Evolutionary conservation across 495 filamentous ascomycete genomes (phyloP).

Genomic region (Chlorociboria aeruginascens): DNA sequence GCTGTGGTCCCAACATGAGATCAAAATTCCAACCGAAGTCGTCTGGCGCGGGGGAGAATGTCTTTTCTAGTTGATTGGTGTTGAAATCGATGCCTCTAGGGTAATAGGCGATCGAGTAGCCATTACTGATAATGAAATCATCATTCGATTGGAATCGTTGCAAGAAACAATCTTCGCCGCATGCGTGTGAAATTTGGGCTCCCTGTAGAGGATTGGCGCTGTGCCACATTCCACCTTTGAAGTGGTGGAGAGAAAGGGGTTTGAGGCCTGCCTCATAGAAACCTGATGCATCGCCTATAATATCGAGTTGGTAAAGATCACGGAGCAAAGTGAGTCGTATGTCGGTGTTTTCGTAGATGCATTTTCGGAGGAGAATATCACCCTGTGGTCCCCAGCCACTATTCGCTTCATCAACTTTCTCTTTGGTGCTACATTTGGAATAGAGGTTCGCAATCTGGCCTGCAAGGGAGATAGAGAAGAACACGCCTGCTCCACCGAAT

Average conservation of each 20-base stretch:
- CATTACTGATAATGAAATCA: constrained; percentile 19
- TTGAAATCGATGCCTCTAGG: constrained; percentile 19
- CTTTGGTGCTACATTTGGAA: constrained; percentile 16
- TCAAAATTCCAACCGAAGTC: constrained; percentile 38
- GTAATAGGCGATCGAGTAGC: constrained; percentile 17
- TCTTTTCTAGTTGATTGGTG: constrained; percentile 16
- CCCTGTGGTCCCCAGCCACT: constrained; percentile 22
- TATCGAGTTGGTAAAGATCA: constrained; percentile 27
- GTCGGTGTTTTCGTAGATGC: constrained; percentile 39
- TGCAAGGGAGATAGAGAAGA: constrained; percentile 40
- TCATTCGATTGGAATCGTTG: constrained; percentile 17
- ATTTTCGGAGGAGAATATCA: constrained; percentile 34
- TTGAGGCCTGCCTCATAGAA: constrained; percentile 18
- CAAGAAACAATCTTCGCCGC: constrained; percentile 17
- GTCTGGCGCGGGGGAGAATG: constrained; percentile 12
- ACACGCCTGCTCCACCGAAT: constrained; percentile 50
- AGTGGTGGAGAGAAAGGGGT: constrained; percentile 18
- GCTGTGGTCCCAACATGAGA: constrained; percentile 37
- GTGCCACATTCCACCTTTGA: constrained; percentile 19
- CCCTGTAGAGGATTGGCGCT: constrained; percentile 11
- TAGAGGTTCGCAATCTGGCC: constrained; percentile 27
- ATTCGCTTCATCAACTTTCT: constrained; percentile 32
- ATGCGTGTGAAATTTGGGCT: constrained; percentile 13
- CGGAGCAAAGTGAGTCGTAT: constrained; percentile 39
- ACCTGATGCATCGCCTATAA: constrained; percentile 15